phyloP scores from a whole-genome alignment of 1,284 basidiomycete species.

The Violaceomyces palustris region DNA sequence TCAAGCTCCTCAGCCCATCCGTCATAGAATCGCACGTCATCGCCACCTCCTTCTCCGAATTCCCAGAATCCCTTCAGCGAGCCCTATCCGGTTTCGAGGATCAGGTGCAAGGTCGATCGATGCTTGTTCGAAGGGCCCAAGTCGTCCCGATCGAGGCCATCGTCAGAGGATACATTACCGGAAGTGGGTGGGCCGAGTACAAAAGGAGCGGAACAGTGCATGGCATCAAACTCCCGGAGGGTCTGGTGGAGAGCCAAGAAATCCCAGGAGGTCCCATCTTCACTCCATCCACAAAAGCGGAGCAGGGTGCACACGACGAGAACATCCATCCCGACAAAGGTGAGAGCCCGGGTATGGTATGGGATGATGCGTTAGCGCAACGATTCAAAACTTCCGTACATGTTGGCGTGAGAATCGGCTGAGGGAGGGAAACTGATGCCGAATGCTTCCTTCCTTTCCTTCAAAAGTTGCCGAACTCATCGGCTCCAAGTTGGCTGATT shows the following conservation, averaged over 20 bases:
- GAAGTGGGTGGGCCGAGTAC: constrained; percentile 96
- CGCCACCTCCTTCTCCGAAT: constrained; percentile 31
- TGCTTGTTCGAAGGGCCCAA: constrained; percentile 85
- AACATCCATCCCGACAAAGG: constrained; percentile 92
- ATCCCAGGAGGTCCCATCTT: constrained; percentile 65
- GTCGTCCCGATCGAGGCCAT: constrained; percentile 95
- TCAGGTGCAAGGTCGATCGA: constrained; percentile 74
- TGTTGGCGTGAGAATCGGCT: too few species aligned
- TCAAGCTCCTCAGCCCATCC: constrained; percentile 61
- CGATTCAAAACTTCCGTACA: too few species aligned
- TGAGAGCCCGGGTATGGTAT: too few species aligned
- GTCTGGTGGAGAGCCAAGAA: constrained; percentile 76
- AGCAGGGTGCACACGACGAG: constrained; percentile 89
- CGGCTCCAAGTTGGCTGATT: constrained; percentile 60
- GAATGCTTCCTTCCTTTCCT: constrained; percentile 1
- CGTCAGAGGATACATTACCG: constrained; percentile 91
- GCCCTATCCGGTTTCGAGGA: constrained; percentile 23
- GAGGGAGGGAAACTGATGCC: constrained; percentile 3
- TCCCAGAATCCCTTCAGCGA: constrained; percentile 30
- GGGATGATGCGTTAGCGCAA: too few species aligned
- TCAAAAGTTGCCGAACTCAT: constrained; percentile 20
- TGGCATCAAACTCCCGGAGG: constrained; percentile 70
- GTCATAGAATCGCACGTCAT: constrained; percentile 48
- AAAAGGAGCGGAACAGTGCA: constrained; percentile 82
- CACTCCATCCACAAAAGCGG: constrained; percentile 95